Evolutionary conservation across 129 eudicot genomes (phyloP), one percentile per base, ranked within the genome.

Genomic region (Tagetes patula): DNA sequence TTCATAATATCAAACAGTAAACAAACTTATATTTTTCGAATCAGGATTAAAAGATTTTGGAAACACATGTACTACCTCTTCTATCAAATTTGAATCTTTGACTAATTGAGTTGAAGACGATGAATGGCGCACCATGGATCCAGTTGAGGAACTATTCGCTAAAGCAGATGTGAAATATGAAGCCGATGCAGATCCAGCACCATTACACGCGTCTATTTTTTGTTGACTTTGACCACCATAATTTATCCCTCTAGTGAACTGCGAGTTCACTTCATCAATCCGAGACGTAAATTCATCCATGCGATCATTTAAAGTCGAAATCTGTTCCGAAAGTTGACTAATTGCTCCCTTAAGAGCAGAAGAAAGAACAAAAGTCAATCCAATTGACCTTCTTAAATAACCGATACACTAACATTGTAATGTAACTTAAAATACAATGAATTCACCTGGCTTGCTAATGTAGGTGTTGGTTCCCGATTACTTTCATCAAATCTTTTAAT

Each of bases 231-330:
- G 80, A 79, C 86, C 79, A 1, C 84, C 80, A 37, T 85, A 82
- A 50, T 56, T 69, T 48, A 71, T 77, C 75, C 77, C 83, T 71
- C 47, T 74, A 0, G 81, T 77, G 65, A 95, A 75, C 67, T 88
- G 89, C 33, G 97, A 84, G 74, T 84, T 94, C 43, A 95, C 81
- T 68, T 95, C 99, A 70, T 88, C 89, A 75, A 95, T 82, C 73
- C 82, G 83, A 76, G 84, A 80, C 8, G 96, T 85, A 82, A 95
- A 91, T 75, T 90, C 99, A 77, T 95, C 96, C 93, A 95, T 88
- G 20, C 99, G 85, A 67, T 88, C 96, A 52, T 88, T 95, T 34
- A 95, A 83, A 30, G 97, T 86, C 27, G 96, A 90, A 8, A 95
- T 95, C 63, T 95, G 94, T 76, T 95, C 99, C 5, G 96, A 90